Evolutionary conservation across 768 basidiomycete genomes (phyloP).

Genomic region (Termitomyces sp.): DNA sequence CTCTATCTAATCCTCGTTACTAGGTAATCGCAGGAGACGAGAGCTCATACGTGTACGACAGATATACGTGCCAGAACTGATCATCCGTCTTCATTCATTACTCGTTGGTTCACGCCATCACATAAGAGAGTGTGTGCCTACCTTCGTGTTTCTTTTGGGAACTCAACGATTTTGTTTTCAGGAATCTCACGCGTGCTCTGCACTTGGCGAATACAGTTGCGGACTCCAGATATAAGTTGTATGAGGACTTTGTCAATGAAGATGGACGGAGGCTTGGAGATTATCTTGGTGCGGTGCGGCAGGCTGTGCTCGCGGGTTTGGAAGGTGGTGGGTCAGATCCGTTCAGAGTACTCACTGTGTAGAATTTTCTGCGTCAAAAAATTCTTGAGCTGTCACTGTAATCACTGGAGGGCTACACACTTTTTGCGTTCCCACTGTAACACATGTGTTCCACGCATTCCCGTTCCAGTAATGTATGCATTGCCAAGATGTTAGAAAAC

Average conservation of each 20-base stretch:
- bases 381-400: no score
- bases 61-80: no score
- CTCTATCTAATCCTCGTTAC: no score
- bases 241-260: constrained; percentile 73
- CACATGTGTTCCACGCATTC: no score
- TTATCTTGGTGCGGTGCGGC: constrained; percentile 70
- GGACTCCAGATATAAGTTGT: constrained; percentile 79
- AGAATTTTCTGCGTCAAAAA: neutral
- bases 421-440: no score
- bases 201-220: constrained; percentile 82
- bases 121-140: constrained; percentile 64
- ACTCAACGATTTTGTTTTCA: constrained; percentile 21
- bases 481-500: no score
- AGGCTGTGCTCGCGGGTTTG: constrained; percentile 65
- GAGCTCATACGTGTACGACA: no score
- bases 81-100: constrained; percentile 66
- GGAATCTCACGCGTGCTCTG: constrained; percentile 72
- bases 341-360: constrained; percentile 38
- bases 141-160: neutral
- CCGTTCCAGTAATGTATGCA: no score
- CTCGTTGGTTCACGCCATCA: constrained; percentile 58
- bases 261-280: constrained; percentile 58
- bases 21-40: no score
- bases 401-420: neutral
- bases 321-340: constrained; percentile 78